These are phyloP conservation scores for Musa itinerans DNA, from an alignment of 176 grass and related monocot species.

Conservation along the genomic window DNA sequence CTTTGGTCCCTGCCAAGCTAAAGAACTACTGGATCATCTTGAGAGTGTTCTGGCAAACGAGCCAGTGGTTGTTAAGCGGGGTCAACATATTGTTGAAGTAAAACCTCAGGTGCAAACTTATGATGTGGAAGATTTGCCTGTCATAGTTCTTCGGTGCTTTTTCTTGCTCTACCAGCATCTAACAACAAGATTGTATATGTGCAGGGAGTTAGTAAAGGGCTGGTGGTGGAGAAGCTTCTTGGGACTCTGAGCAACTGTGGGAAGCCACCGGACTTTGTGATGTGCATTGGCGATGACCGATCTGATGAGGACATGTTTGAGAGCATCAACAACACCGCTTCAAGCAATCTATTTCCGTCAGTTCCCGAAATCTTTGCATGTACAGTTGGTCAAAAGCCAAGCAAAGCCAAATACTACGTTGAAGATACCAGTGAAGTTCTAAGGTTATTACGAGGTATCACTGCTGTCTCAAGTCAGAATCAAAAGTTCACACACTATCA, in stretches of 20 bases:
- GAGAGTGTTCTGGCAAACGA: conserved; percentile 88
- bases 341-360: conserved; percentile 26
- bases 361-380: conserved; percentile 68
- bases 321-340: conserved; percentile 42
- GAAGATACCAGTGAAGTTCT: conserved; percentile 71
- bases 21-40: conserved; percentile 66
- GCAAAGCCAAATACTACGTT: conserved; percentile 89
- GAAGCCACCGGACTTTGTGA: conserved; percentile 58
- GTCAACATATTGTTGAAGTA: conserved; percentile 90
- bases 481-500: conserved; percentile 19
- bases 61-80: conserved; percentile 73
- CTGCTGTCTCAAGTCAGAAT: conserved; percentile 18
- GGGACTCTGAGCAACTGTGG: conserved; percentile 32
- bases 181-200: conserved; percentile 6
- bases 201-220: conserved; percentile 77
- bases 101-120: conserved; percentile 62
- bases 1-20: conserved; percentile 77
- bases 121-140: not conserved
- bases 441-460: conserved; percentile 51
- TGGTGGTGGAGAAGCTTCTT: conserved; percentile 70
- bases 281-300: conserved; percentile 75
- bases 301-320: conserved; percentile 98
- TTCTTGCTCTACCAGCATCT: not conserved
- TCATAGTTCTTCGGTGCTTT: not conserved
- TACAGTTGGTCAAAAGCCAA: conserved; percentile 84